Evolutionary conservation across 1,139 yeast genomes (phyloP).

Genomic region (Scheffersomyces parashehatae): DNA sequence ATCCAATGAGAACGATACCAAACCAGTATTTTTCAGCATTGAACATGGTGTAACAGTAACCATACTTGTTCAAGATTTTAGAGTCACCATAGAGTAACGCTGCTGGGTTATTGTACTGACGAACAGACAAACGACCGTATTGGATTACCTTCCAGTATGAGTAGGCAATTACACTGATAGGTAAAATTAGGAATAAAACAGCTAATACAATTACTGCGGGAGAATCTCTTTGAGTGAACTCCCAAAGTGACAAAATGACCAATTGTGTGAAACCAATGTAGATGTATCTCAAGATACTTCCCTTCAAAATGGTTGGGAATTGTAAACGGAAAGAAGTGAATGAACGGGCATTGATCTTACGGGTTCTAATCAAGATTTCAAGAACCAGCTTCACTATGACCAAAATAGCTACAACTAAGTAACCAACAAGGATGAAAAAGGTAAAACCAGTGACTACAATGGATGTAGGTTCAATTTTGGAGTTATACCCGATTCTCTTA

Average conservation of each 20-base stretch:
- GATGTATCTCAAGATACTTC: slow-evolving; percentile 66
- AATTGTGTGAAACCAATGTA: slow-evolving; percentile 78
- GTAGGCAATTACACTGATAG: slow-evolving; percentile 57
- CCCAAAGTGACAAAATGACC: slow-evolving; percentile 70
- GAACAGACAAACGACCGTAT: slow-evolving; percentile 58
- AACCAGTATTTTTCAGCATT: slow-evolving; percentile 76
- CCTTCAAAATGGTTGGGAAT: slow-evolving; percentile 61
- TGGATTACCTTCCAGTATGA: slow-evolving; percentile 57
- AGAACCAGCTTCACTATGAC: slow-evolving; percentile 52
- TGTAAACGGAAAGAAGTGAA: slow-evolving; percentile 52
- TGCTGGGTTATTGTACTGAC: slow-evolving; percentile 66
- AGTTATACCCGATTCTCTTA: slow-evolving; percentile 66
- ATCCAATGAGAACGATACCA: slow-evolving; percentile 57
- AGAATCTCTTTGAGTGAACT: slow-evolving; percentile 67
- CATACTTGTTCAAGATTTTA: slow-evolving; percentile 63
- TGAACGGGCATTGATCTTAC: slow-evolving; percentile 49
- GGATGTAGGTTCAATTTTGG: slow-evolving; percentile 70
- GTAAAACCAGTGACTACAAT: slow-evolving; percentile 77
- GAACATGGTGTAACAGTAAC: slow-evolving; percentile 82
- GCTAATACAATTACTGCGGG: slow-evolving; percentile 77
- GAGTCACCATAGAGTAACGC: slow-evolving; percentile 74
- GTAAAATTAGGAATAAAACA: slow-evolving; percentile 56
- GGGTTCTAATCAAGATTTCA: slow-evolving; percentile 42
- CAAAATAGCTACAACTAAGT: slow-evolving; percentile 46
- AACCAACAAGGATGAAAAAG: slow-evolving; percentile 69